These are phyloP conservation scores for Poteriospumella lacustris DNA, from an alignment of 108 stramenopile genomes.

Conservation along the genomic window DNA sequence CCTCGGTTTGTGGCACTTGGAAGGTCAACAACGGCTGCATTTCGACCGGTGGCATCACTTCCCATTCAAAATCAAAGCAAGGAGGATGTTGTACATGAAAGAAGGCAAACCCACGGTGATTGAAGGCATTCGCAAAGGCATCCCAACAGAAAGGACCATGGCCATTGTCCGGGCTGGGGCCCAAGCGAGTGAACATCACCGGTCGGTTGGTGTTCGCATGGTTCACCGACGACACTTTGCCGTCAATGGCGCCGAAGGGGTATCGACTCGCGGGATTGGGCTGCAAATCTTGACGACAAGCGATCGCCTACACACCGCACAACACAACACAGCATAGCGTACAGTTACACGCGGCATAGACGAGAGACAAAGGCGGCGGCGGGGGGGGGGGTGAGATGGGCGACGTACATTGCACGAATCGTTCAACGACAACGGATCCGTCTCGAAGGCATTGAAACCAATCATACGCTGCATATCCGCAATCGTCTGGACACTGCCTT, in stretches of 20 bases:
- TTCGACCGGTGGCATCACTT: background rate
- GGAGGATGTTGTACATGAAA: background rate
- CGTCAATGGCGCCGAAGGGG: conserved; percentile 24
- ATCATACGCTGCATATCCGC: background rate
- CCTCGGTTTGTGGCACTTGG: too few relatives aligned
- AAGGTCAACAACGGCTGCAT: too few relatives aligned
- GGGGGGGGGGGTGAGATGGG: background rate
- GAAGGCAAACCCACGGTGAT: background rate
- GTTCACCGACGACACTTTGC: conserved; percentile 17
- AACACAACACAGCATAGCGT: background rate
- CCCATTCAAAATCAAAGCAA: conserved; percentile 15
- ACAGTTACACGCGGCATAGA: background rate
- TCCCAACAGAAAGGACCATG: conserved; percentile 22
- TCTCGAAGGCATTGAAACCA: background rate
- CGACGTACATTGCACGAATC: background rate
- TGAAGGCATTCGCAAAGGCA: background rate
- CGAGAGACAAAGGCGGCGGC: background rate
- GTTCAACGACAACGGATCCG: background rate
- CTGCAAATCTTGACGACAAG: conserved; percentile 23
- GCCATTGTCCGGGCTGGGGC: background rate
- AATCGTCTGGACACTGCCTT: background rate
- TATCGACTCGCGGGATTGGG: too few relatives aligned
- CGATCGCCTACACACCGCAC: background rate
- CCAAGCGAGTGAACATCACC: background rate
- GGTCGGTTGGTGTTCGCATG: background rate